Base-by-base conservation (phyloP, 768 basidiomycete species). In the Agaricus subrufescens region DNA sequence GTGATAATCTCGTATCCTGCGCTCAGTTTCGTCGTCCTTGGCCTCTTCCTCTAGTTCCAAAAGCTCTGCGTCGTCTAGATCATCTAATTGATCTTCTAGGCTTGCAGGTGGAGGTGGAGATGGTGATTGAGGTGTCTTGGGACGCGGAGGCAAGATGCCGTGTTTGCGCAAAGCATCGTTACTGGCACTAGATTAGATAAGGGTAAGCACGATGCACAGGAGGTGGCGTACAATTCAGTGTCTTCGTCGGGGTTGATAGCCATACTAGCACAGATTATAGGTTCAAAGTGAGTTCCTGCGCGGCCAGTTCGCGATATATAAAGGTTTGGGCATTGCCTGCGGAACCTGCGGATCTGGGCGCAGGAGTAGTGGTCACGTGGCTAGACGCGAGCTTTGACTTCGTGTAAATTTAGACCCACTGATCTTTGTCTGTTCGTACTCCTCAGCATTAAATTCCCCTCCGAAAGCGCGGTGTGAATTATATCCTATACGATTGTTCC, bases 141-240 rank as follows among this genome's bases (percentile, higher is more conserved):
- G 81, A 48, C 79, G 83, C 0, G 89, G 87, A 2, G 93, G 92
- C 26, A 98, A 73, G 65, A 97, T 95, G 15, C 94, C 95, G 63
- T 94, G 83, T 63, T 94, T 94, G 56, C 94, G 88, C 10, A 98
- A 83, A 23, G 89, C 91, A 66, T 98, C 95, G 70, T 96, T 94
- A 73, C 94, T 98, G 65, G 45, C n/a, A 53, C 7, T 48, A 23
- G 42, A 56, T 61, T 43, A 56, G 50, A 45, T 37, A 26, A 25
- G 37, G 26, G 38, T 4, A 15, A 26, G 27, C 58, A 12, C 37
- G 26, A 23, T 34, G 6, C 14, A 12, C 15, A 15, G 40, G 8
- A 29, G 14, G 27, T 23, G 12, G 70, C 90, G 71, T 69, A 95
- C 94, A 98, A 97, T 81, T 98, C 94, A 2, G 94, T 96, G 69